phyloP scores from a whole-genome alignment of 805 yeast genomes.

The Teunomyces gatunensis region DNA sequence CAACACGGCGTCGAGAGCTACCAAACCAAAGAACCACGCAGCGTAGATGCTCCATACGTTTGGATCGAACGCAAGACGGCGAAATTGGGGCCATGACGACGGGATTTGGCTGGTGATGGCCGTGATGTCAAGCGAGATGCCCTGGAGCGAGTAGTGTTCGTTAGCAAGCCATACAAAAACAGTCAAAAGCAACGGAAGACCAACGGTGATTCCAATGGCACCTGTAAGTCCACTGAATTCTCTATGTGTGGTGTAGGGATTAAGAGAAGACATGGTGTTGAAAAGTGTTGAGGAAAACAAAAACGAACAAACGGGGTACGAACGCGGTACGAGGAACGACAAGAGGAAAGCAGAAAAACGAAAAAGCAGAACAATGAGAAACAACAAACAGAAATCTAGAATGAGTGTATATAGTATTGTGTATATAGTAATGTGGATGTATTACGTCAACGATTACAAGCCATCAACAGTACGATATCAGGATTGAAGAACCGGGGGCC shows the following conservation, averaged over 20 bases:
- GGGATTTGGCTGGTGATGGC: constrained; percentile 39
- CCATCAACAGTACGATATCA: no score
- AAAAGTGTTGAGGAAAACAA: no score
- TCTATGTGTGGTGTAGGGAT: constrained; percentile 66
- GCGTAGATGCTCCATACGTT: constrained; percentile 63
- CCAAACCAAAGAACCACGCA: constrained; percentile 69
- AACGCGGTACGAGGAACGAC: constrained; percentile 1
- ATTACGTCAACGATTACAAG: no score
- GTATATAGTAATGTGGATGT: no score
- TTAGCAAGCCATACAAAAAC: constrained; percentile 62
- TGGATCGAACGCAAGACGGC: constrained; percentile 38
- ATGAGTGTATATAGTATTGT: no score
- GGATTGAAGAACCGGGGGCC: not conserved
- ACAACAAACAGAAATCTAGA: not conserved
- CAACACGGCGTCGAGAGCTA: constrained; percentile 62
- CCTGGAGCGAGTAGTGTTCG: constrained; percentile 51
- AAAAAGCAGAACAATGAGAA: not conserved
- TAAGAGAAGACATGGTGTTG: constrained; percentile 29
- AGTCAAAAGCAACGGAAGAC: constrained; percentile 64
- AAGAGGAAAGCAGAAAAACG: not conserved
- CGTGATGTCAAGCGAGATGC: constrained; percentile 42
- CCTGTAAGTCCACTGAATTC: constrained; percentile 85
- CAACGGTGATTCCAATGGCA: constrained; percentile 60
- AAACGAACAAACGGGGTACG: not conserved
- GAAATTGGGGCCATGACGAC: constrained; percentile 15